Evolutionary conservation across 441 rosid species (phyloP).

Genomic region (Daphne laureola): DNA sequence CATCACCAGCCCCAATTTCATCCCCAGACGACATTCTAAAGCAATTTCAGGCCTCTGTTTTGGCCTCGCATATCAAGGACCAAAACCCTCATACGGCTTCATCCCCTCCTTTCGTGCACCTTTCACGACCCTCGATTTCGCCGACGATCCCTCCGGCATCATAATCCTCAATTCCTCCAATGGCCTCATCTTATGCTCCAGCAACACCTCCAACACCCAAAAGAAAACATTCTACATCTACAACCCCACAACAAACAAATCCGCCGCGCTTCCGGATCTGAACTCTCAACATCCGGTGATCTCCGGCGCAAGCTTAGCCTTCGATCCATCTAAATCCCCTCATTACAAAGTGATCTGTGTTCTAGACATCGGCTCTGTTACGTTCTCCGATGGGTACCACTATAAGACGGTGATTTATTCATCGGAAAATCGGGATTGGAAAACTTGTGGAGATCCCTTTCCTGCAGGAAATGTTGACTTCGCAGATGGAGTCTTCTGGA

Average conservation of each 20-base stretch:
- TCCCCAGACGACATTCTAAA: slow-evolving; percentile 3
- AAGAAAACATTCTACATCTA: slow-evolving; percentile 24
- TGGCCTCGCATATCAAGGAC: background rate
- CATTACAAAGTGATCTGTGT: slow-evolving; percentile 21
- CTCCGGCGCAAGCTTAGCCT: slow-evolving; percentile 22
- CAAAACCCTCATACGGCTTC: slow-evolving; percentile 12
- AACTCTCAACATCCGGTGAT: background rate
- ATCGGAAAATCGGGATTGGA: slow-evolving; percentile 21
- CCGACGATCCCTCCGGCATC: slow-evolving; percentile 17
- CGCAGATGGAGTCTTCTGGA: slow-evolving; percentile 15
- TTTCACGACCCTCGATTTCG: slow-evolving; percentile 17
- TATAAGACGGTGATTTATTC: slow-evolving; percentile 21
- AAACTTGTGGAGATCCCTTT: slow-evolving; percentile 9
- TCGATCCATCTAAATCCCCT: slow-evolving; percentile 26
- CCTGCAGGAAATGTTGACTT: background rate
- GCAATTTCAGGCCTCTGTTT: slow-evolving; percentile 28
- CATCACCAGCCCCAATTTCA: slow-evolving; percentile 38
- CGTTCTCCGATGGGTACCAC: background rate
- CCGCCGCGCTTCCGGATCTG: slow-evolving; percentile 11
- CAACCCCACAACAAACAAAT: slow-evolving; percentile 41
- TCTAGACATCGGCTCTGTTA: background rate
- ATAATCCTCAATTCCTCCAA: slow-evolving; percentile 35
- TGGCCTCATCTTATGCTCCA: slow-evolving; percentile 38
- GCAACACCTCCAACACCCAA: slow-evolving; percentile 2
- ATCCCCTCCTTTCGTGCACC: slow-evolving; percentile 23